Conservation (phyloP, 2,329 filamentous ascomycete species). For the Bretziella fagacearum region DNA sequence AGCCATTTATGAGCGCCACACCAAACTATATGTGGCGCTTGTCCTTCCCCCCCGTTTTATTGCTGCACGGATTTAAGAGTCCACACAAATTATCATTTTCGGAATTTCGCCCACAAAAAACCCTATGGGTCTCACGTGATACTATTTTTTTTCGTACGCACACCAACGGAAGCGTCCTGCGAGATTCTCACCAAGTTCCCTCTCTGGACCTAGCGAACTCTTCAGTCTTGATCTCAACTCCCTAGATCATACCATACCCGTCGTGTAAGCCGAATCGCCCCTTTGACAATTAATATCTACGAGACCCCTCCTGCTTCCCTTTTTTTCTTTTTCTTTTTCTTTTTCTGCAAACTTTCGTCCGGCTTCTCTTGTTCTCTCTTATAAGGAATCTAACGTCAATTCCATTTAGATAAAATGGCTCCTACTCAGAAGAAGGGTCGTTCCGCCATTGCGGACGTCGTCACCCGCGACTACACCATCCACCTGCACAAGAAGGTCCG, state of each 20-base stretch:
- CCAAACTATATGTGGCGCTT: neutral
- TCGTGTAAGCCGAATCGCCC: constrained; percentile 13
- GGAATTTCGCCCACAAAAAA: constrained; percentile 14
- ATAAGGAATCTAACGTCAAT: constrained; percentile 17
- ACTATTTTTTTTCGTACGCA: constrained; percentile 10
- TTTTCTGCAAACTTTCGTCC: constrained; percentile 12
- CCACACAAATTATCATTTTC: constrained; percentile 13
- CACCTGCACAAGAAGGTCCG: constrained; percentile 86
- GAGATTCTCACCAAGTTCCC: constrained; percentile 15
- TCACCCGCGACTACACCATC: constrained; percentile 99
- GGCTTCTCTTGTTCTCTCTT: constrained; percentile 12
- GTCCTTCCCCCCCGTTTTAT: constrained; percentile 7
- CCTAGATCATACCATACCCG: constrained; percentile 15
- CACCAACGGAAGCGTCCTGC: constrained; percentile 11
- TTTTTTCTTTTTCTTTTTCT: constrained; percentile 5
- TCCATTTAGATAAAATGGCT: constrained; percentile 44
- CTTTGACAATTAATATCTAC: constrained; percentile 9
- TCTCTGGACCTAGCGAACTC: constrained; percentile 15
- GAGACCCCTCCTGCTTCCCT: neutral
- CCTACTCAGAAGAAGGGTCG: constrained; percentile 56
- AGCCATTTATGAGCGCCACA: constrained; percentile 7
- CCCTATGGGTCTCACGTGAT: constrained; percentile 14
- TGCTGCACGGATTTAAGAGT: neutral
- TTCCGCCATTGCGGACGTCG: constrained; percentile 97
- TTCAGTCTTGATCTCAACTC: constrained; percentile 15